phyloP scores from a whole-genome alignment of 2,329 filamentous ascomycete genomes.

The Scedosporium apiospermum region DNA sequence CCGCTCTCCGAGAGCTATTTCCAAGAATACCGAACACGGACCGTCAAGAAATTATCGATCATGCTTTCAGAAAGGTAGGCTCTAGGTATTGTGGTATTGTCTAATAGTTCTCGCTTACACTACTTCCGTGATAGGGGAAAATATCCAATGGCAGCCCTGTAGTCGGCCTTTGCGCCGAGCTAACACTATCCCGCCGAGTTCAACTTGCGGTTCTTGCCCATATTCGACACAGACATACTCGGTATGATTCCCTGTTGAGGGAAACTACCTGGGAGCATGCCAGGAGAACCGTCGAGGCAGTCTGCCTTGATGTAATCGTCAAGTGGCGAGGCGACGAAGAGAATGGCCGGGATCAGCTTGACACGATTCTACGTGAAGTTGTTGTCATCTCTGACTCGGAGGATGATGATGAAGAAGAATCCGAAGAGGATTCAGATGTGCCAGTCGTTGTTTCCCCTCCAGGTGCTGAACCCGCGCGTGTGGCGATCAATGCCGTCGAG shows the following conservation, averaged over 20 bases:
- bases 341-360: slow-evolving; percentile 56
- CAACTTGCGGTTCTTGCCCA: slow-evolving; percentile 58
- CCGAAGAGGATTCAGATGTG: slow-evolving; percentile 5
- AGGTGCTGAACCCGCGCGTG: not conserved
- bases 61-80: slow-evolving; percentile 52
- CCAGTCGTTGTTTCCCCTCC: slow-evolving; percentile 1
- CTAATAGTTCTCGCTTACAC: slow-evolving; percentile 1
- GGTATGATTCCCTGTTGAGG: slow-evolving; percentile 51
- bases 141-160: slow-evolving; percentile 42
- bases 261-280: slow-evolving; percentile 51
- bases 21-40: slow-evolving; percentile 57
- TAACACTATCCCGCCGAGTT: slow-evolving; percentile 51
- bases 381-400: slow-evolving; percentile 57
- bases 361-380: slow-evolving; percentile 57
- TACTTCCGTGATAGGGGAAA: slow-evolving; percentile 27
- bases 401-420: slow-evolving; percentile 31
- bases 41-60: slow-evolving; percentile 50
- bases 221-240: slow-evolving; percentile 57
- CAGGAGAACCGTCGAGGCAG: slow-evolving; percentile 48
- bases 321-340: slow-evolving; percentile 66
- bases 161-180: slow-evolving; percentile 46
- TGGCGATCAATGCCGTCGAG: not conserved
- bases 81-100: not conserved
- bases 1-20: slow-evolving; percentile 53
- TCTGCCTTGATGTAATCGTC: slow-evolving; percentile 56